Conservation (phyloP, 2,329 filamentous ascomycete species). For the Penicillium sp. region DNA sequence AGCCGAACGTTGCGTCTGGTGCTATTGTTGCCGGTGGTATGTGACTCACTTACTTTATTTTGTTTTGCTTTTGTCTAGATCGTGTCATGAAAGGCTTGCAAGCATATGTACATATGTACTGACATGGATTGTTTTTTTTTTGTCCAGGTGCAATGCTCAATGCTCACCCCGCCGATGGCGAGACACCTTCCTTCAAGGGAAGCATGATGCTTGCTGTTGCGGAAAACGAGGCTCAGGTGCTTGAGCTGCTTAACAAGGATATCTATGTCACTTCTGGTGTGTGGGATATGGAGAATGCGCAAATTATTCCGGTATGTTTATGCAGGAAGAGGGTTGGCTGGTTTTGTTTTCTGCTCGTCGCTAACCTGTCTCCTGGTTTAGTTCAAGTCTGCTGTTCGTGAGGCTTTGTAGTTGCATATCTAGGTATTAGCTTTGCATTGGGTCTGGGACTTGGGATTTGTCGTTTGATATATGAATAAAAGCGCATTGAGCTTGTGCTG, state of each 20-base stretch:
- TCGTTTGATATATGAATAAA: background rate
- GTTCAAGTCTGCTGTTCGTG: constrained; percentile 35
- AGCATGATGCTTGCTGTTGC: constrained; percentile 68
- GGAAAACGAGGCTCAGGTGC: constrained; percentile 66
- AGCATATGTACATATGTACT: background rate
- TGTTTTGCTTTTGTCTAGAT: background rate
- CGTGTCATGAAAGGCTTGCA: background rate
- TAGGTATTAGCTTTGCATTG: constrained; percentile 1
- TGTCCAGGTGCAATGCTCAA: constrained; percentile 63
- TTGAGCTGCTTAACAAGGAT: constrained; percentile 66
- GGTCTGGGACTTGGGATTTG: background rate
- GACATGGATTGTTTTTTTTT: background rate
- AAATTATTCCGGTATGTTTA: constrained; percentile 41
- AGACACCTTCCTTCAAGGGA: constrained; percentile 66
- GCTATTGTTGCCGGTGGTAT: constrained; percentile 64
- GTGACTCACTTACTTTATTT: constrained; percentile 20
- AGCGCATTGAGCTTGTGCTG: background rate
- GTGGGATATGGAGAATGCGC: constrained; percentile 72
- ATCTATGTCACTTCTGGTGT: constrained; percentile 70
- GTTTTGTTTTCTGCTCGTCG: background rate
- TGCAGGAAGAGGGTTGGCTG: background rate
- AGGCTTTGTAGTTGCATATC: constrained; percentile 14
- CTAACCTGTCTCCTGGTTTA: constrained; percentile 16
- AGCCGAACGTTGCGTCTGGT: constrained; percentile 54
- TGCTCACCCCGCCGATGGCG: constrained; percentile 61